phyloP scores from a whole-genome alignment of 2,329 filamentous ascomycete species.

The Penicillium sp. region DNA sequence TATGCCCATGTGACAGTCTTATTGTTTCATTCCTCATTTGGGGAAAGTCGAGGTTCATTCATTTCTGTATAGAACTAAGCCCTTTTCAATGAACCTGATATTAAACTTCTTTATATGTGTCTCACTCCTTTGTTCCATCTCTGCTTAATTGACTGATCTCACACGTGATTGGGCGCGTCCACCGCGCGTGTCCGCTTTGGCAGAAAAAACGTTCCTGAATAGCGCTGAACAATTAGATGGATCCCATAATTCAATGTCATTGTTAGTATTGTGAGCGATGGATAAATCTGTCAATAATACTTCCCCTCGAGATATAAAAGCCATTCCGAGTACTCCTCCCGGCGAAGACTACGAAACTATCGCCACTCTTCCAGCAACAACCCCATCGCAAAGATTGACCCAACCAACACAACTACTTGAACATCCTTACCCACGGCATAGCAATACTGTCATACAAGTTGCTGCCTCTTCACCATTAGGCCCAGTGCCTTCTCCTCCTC shows the following conservation, averaged over 20 bases:
- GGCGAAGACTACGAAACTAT: conserved; percentile 48
- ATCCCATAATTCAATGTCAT: not conserved
- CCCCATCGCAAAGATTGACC: conserved; percentile 53
- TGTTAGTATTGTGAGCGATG: conserved; percentile 27
- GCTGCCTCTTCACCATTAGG: conserved; percentile 80
- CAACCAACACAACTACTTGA: conserved; percentile 62
- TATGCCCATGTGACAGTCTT: not conserved
- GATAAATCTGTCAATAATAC: conserved; percentile 42
- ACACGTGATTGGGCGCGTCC: conserved; percentile 22
- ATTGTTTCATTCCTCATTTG: not conserved
- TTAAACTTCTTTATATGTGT: not conserved
- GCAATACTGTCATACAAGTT: conserved; percentile 65
- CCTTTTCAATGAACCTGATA: too few relatives aligned
- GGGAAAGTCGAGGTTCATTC: not conserved
- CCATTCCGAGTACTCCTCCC: conserved; percentile 28
- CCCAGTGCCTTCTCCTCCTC: conserved; percentile 43
- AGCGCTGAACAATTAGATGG: conserved; percentile 7
- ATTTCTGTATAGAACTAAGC: not conserved
- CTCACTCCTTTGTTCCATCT: not conserved
- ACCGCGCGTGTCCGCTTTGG: conserved; percentile 22
- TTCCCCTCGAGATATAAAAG: conserved; percentile 35
- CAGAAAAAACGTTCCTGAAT: conserved; percentile 24
- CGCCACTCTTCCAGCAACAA: conserved; percentile 46
- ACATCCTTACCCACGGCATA: conserved; percentile 35
- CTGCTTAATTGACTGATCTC: not conserved